Conservation (phyloP, 371 early-diverging fungal species). For the Furculomyces boomerangus region DNA sequence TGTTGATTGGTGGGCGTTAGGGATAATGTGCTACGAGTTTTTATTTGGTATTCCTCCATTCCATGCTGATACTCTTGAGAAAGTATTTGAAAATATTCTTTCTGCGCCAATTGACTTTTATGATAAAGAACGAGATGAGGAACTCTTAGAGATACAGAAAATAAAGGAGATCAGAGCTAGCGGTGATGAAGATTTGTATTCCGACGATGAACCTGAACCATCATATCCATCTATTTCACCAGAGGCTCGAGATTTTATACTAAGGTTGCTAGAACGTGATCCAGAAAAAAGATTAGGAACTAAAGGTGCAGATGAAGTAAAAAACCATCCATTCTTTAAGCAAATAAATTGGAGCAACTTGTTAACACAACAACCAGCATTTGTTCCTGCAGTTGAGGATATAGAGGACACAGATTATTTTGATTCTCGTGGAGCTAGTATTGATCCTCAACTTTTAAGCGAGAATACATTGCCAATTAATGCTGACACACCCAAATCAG, state of each 20-base stretch:
- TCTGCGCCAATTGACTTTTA: slow-evolving; percentile 33
- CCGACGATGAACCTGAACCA: slow-evolving; percentile 41
- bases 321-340: slow-evolving; percentile 85
- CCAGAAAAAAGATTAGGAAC: slow-evolving; percentile 58
- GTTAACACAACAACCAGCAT: slow-evolving; percentile 46
- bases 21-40: slow-evolving; percentile 80
- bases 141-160: slow-evolving; percentile 58
- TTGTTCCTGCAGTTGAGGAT: slow-evolving; percentile 61
- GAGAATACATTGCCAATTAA: no score
- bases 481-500: no score
- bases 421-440: slow-evolving; percentile 60
- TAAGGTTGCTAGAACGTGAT: slow-evolving; percentile 52
- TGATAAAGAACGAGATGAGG: slow-evolving; percentile 30
- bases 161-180: slow-evolving; percentile 36
- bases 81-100: slow-evolving; percentile 85
- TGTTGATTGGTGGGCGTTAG: slow-evolving; percentile 95
- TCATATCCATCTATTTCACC: slow-evolving; percentile 45
- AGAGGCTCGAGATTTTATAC: slow-evolving; percentile 78
- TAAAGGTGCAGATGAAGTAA: slow-evolving; percentile 65
- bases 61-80: slow-evolving; percentile 79
- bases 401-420: slow-evolving; percentile 86
- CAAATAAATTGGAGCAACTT: slow-evolving; percentile 80
- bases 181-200: slow-evolving; percentile 20
- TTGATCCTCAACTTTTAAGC: no score
- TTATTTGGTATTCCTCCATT: slow-evolving; percentile 80